Evolutionary conservation across 441 rosid genomes (phyloP).

Genomic region (Corymbia calophylla): DNA sequence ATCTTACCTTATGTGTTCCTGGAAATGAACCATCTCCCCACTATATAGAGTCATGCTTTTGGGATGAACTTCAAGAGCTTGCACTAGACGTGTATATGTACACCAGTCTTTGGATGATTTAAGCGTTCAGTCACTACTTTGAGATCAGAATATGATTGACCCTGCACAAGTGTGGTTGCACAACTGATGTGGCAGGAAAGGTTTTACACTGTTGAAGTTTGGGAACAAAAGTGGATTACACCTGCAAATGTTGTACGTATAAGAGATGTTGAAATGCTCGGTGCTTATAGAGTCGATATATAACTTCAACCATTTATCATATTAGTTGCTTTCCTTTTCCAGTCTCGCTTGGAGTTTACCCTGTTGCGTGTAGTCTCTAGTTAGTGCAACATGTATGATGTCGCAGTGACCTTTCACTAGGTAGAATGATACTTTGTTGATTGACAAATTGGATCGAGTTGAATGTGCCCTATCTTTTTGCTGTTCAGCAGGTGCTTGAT

Average conservation of each 20-base stretch:
- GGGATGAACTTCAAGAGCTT: neutral
- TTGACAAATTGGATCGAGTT: neutral
- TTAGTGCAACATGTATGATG: neutral
- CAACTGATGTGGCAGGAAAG: neutral
- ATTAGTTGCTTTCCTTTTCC: neutral
- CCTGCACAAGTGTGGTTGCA: neutral
- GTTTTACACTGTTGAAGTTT: neutral
- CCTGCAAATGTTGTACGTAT: neutral
- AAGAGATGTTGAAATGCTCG: neutral
- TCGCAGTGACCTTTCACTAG: neutral
- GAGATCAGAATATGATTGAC: neutral
- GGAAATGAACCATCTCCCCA: neutral
- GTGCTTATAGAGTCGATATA: neutral
- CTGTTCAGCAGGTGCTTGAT: neutral
- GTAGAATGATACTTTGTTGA: neutral
- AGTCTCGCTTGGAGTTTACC: neutral
- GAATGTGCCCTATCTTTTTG: neutral
- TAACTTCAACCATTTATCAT: neutral
- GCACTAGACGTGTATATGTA: neutral
- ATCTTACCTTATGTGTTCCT: neutral
- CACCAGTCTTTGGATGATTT: neutral
- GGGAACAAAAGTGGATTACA: neutral
- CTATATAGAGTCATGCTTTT: neutral
- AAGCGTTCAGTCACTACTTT: neutral
- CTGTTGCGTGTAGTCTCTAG: neutral